Conservation (phyloP, 2,329 filamentous ascomycete species). For the Macrophomina phaseolina region DNA sequence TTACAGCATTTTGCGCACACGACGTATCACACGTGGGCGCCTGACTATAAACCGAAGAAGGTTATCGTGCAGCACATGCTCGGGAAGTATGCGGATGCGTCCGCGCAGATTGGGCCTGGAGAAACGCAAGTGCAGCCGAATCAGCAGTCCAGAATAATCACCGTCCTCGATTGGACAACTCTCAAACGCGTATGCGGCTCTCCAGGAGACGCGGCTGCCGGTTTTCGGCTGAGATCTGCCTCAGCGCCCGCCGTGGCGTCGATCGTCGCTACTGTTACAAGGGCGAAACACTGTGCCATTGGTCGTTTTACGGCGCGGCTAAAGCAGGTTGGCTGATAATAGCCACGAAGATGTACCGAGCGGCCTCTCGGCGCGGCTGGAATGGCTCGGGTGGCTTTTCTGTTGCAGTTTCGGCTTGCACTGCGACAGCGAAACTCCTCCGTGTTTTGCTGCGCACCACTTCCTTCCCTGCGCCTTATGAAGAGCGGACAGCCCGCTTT, state of each 20-base stretch:
- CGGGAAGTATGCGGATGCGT: background rate
- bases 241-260: background rate
- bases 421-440: background rate
- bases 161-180: background rate
- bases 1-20: background rate
- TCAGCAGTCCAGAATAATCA: background rate
- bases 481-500: background rate
- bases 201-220: background rate
- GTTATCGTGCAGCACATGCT: background rate
- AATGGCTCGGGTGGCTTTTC: background rate
- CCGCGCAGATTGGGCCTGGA: background rate
- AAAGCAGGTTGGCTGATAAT: background rate
- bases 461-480: background rate
- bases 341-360: background rate
- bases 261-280: background rate
- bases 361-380: background rate
- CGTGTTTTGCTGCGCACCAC: background rate
- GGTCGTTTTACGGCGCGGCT: background rate
- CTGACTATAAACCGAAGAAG: background rate
- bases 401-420: background rate
- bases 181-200: background rate
- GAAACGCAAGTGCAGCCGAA: background rate
- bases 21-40: background rate
- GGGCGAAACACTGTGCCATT: background rate
- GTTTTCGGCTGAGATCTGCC: background rate